Evolutionary conservation across 257 asterid species (phyloP), one percentile per base, ranked within the genome.

Genomic region (Osmanthus fragrans): DNA sequence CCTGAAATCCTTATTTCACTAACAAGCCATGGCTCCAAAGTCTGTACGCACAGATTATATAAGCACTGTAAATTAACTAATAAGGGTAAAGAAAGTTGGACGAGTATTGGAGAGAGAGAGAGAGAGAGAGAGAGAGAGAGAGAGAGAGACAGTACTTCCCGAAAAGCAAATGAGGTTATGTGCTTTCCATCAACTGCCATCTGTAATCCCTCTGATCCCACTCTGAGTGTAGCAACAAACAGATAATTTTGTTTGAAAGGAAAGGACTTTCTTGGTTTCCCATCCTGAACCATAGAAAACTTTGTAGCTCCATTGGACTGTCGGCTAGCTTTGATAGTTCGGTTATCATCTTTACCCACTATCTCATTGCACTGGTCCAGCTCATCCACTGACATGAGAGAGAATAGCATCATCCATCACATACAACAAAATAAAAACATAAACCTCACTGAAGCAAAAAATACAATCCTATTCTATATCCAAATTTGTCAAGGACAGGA

Each of bases 151-250:
- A 80, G 89, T 88, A 93, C 99, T 85, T 93, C 97, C 70, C 97
- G 98, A 69, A 90, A 93, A 77, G 96, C 89, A 79, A 96, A 96
- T 49, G 97, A 96, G 21, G 97, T 90, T 81, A 92, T 77, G 89
- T 96, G 97, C 82, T 90, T 96, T 76, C 99, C 99, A 85, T 96
- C 99, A 73, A 96, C 98, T 2, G 96, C 89, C 97, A 92, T 93
- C 84, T 96, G 99, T 78, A 96, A 86, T 83, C 98, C 99, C 85
- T 96, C 99, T 34, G 97, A 85, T 37, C 98, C 96, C 25, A 96
- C 95, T 84, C 98, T 86, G 60, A 96, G 84, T 19, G 99, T 96
- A 29, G 96, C 96, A 78, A 90, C 99, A 73, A 93, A 93, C 60
- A 94, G 86, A 84, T 89, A 85, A 74, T 92, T 90, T 85, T 93